phyloP scores from a whole-genome alignment of 2,329 filamentous ascomycete species.

The Septoria petroselini region DNA sequence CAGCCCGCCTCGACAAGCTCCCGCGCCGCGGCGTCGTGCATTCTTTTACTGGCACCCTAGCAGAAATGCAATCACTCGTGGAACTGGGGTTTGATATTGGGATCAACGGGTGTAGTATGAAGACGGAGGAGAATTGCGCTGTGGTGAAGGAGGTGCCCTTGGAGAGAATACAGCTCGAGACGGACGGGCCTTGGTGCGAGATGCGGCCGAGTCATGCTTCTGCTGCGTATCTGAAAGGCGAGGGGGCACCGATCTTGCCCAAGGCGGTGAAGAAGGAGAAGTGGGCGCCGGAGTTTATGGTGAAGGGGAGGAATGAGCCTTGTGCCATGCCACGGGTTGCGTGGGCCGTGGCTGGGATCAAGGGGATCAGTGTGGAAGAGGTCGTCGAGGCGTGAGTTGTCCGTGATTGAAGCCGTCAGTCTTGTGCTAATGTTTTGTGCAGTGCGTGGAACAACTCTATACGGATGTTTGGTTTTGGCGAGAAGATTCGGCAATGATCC shows the following conservation, averaged over 20 bases:
- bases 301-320: conserved; percentile 94
- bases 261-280: conserved; percentile 95
- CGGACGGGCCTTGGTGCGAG: conserved; percentile 96
- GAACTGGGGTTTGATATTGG: conserved; percentile 82
- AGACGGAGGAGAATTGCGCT: conserved; percentile 84
- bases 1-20: conserved; percentile 52
- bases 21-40: conserved; percentile 78
- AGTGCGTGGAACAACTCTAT: conserved; percentile 77
- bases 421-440: conserved; percentile 26
- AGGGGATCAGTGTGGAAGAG: conserved; percentile 73
- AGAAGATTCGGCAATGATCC: conserved; percentile 29
- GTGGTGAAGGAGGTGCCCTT: conserved; percentile 79
- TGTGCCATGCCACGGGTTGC: conserved; percentile 82
- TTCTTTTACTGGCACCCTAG: conserved; percentile 84
- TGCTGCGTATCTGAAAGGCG: conserved; percentile 67
- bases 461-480: conserved; percentile 71
- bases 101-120: conserved; percentile 95
- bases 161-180: conserved; percentile 85
- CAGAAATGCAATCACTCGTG: conserved; percentile 79
- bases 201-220: conserved; percentile 86
- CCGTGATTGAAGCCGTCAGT: neutral
- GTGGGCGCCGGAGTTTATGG: conserved; percentile 80
- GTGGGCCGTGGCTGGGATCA: conserved; percentile 82
- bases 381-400: conserved; percentile 70
- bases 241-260: conserved; percentile 60